Percentiles rank a stretch among this genome's conserved stretches.
phyloP scores from a whole-genome alignment of 305 asterid genomes.

The Solanum hybrid region DNA sequence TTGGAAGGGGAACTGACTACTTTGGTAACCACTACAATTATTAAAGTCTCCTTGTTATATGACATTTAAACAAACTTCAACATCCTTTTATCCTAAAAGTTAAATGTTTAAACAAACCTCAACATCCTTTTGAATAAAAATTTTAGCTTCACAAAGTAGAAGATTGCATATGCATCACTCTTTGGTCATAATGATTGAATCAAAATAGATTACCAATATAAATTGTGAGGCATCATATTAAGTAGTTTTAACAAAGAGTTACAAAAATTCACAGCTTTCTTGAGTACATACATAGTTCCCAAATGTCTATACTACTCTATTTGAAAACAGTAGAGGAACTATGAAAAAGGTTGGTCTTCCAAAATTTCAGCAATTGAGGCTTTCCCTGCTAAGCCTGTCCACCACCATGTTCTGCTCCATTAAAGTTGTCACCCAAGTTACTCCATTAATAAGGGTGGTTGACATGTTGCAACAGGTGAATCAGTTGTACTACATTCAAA shows the following conservation, averaged over 20 bases:
- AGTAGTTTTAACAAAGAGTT: too few species aligned
- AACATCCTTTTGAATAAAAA: neutral
- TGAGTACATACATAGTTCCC: neutral
- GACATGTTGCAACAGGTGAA: too few species aligned
- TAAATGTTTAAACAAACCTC: neutral
- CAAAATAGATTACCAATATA: neutral
- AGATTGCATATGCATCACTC: neutral
- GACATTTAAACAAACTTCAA: neutral
- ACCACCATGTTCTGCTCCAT: neutral
- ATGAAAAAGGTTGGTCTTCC: too few species aligned
- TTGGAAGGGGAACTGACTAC: neutral
- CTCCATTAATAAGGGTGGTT: too few species aligned
- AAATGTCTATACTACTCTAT: neutral
- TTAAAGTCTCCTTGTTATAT: neutral
- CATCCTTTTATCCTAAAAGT: neutral
- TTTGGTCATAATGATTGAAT: too few species aligned
- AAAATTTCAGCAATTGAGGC: too few species aligned
- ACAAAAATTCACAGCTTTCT: too few species aligned
- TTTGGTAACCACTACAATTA: neutral
- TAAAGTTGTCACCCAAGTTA: neutral
- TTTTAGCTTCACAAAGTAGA: neutral
- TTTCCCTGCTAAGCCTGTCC: neutral
- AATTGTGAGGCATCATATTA: neutral
- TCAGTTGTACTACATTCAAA: neutral
- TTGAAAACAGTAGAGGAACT: neutral